These are phyloP conservation scores for Talaromyces trachyspermus DNA, from an alignment of 495 filamentous ascomycete species.

Conservation along the genomic window DNA sequence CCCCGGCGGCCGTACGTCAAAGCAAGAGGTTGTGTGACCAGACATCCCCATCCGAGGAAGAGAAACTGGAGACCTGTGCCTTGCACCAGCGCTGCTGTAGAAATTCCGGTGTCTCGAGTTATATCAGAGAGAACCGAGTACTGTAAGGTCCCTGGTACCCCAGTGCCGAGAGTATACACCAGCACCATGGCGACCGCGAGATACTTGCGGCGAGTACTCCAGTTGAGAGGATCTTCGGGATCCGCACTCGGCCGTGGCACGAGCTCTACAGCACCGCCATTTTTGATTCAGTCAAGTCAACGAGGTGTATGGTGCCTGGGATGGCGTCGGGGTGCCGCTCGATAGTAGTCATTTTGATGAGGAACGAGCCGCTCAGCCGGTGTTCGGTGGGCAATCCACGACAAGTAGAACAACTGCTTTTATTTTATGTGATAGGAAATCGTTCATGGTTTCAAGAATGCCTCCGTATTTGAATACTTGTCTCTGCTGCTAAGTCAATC, in stretches of 20 bases:
- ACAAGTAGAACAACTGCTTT: neutral
- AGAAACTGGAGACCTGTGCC: conserved; percentile 27
- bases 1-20: conserved; percentile 23
- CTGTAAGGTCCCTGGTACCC: too few species aligned
- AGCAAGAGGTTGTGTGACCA: conserved; percentile 25
- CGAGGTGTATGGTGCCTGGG: neutral
- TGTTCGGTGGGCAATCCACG: neutral
- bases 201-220: neutral
- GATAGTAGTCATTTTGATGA: neutral
- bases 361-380: neutral
- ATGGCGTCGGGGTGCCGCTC: neutral
- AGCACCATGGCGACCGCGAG: neutral
- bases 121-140: neutral
- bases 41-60: conserved; percentile 26
- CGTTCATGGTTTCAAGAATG: neutral
- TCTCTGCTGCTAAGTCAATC: neutral
- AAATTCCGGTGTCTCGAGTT: conserved; percentile 24
- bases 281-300: neutral
- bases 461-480: neutral
- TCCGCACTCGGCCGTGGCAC: too few species aligned
- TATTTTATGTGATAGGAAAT: neutral
- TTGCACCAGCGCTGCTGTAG: conserved; percentile 13
- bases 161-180: too few species aligned
- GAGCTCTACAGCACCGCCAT: neutral
- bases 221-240: neutral